A percentile compares a stretch with the other conserved stretches of the same genome.
Conservation (phyloP, 140 eudicot species). For the Anethum foeniculum region DNA sequence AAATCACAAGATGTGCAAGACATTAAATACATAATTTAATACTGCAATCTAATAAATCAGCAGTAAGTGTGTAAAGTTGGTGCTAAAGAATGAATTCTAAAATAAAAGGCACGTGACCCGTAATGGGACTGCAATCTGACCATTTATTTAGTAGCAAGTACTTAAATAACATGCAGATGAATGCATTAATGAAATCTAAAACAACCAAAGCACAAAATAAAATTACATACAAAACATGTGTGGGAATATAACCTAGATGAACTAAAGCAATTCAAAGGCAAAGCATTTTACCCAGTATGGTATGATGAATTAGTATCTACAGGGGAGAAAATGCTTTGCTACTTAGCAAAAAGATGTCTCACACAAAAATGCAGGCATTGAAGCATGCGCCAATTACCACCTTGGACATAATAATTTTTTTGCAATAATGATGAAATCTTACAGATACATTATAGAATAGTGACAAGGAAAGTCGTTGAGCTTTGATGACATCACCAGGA, state of each 20-base stretch:
- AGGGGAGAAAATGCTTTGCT: not conserved
- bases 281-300: not conserved
- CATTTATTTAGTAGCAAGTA: not conserved
- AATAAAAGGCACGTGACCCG: not conserved
- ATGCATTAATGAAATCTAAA: not conserved
- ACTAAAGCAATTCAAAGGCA: not conserved
- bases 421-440: conserved; percentile 23
- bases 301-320: not conserved
- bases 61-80: not conserved
- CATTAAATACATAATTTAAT: not conserved
- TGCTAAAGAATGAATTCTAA: not conserved
- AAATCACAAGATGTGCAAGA: not conserved
- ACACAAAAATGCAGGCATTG: not conserved
- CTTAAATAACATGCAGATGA: not conserved
- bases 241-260: not conserved
- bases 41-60: not conserved
- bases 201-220: not conserved
- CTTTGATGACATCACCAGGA: conserved; percentile 81
- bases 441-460: conserved; percentile 78
- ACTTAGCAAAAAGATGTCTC: not conserved
- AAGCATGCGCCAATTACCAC: not conserved
- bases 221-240: not conserved
- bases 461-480: conserved; percentile 76
- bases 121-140: not conserved
- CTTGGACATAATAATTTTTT: not conserved